Evolutionary conservation across 1,284 basidiomycete genomes (phyloP), one percentile per base, ranked within the genome.

Genomic region (Butyriboletus appendiculatus): DNA sequence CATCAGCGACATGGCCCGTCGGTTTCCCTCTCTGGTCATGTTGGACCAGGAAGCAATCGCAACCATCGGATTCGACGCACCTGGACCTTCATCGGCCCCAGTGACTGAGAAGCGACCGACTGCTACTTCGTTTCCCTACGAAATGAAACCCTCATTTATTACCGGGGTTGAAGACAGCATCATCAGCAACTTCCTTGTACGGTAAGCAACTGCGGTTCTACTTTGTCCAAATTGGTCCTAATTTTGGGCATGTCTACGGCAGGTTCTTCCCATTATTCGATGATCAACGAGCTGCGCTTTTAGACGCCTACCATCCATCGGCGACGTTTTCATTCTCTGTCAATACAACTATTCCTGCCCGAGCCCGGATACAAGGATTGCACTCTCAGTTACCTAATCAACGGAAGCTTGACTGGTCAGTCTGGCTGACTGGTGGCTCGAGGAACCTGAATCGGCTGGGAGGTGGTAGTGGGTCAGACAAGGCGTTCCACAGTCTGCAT

Each of bases 191-290:
- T 96, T 96, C 75, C 80, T 95, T 48, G 78, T 84, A 59, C 84
- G 89, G 87, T 91, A 62, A 55, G 86, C 33, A 16, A 33, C 38
- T 18, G 28, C 26, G n/a, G 28, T 39, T 45, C 15, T 52, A 24
- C 42, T 33, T 38, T 39, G 5, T 15, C 44, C 4, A 5, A 66
- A 20, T 30, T 18, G 40, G 41, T 56, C 30, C 56, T 58, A 53
- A 53, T 48, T 44, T 37, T 45, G 45, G 46, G 37, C 46, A 56
- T 46, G 47, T 59, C 51, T 55, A 48, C 22, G 33, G 4, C 60
- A 94, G 92, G 57, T 96, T 89, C 73, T 96, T 97, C 74, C 81
- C 86, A 4, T 72, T 86, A 2, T 96, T 91, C 69, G 96, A 99
- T 72, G 79, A 76, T 28, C 83, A 91, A 60, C 85, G 96, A 26